A percentile compares a stretch with the other conserved stretches of the same genome.
Conservation (phyloP, 108 stramenopile genomes). For the Chaetoceros muelleri region DNA sequence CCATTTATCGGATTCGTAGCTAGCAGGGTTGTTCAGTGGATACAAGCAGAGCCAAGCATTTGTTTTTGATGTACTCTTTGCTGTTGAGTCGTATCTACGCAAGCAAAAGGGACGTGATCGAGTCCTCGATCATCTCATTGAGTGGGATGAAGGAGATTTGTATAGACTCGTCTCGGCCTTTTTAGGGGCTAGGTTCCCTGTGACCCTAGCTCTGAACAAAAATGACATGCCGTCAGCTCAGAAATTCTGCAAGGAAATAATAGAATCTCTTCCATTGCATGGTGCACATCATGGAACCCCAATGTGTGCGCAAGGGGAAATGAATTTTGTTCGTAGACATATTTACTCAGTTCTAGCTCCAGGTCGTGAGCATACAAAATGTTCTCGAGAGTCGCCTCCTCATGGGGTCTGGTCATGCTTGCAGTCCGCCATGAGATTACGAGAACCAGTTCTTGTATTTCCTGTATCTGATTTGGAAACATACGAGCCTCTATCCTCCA, state of each 20-base stretch:
- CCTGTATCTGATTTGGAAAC: conserved; percentile 64
- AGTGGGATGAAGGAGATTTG: conserved; percentile 73
- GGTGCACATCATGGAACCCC: conserved; percentile 64
- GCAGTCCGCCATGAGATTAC: conserved; percentile 44
- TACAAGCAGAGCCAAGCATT: conserved; percentile 67
- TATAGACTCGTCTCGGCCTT: conserved; percentile 72
- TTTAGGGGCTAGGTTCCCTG: conserved; percentile 78
- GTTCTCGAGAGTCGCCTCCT: conserved; percentile 3
- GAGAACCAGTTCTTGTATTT: conserved; percentile 62
- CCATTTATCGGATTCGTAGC: conserved; percentile 11
- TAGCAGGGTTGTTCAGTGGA: conserved; percentile 77
- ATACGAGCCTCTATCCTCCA: conserved; percentile 46
- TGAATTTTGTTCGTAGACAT: conserved; percentile 52
- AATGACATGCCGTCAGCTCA: conserved; percentile 45
- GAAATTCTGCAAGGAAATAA: conserved; percentile 32
- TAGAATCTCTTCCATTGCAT: conserved; percentile 49
- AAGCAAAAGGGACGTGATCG: conserved; percentile 33
- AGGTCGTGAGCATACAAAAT: not conserved
- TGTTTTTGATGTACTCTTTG: conserved; percentile 33
- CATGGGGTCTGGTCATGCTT: conserved; percentile 67
- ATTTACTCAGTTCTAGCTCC: conserved; percentile 7
- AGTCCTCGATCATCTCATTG: conserved; percentile 35
- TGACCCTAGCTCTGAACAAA: conserved; percentile 84
- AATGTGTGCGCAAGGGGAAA: conserved; percentile 58
- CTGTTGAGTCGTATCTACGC: conserved; percentile 47